Conservation (phyloP, 371 early-diverging fungal species). For the Syncephalastrum monosporum region DNA sequence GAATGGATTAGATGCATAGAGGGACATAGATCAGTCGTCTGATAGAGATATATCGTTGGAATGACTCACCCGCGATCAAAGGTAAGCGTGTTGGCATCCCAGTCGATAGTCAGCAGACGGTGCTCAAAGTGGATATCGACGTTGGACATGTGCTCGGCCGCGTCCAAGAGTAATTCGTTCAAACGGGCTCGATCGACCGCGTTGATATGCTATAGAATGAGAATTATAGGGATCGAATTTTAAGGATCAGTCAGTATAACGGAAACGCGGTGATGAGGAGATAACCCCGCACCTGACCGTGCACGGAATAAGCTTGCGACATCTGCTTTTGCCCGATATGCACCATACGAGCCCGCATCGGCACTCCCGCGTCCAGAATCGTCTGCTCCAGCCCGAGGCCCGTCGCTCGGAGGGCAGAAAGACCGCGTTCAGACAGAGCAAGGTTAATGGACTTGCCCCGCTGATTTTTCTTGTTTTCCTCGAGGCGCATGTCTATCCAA, state of each 20-base stretch:
- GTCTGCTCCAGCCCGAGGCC: slow-evolving; percentile 63
- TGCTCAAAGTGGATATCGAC: slow-evolving; percentile 72
- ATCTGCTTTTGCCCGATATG: slow-evolving; percentile 65
- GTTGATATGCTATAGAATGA: slow-evolving; percentile 75
- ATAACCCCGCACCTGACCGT: slow-evolving; percentile 67
- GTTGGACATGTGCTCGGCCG: slow-evolving; percentile 61
- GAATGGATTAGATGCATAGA: no score
- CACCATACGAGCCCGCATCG: slow-evolving; percentile 95
- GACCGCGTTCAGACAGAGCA: slow-evolving; percentile 89
- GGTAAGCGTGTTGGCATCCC: slow-evolving; percentile 52
- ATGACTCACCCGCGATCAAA: slow-evolving; percentile 15
- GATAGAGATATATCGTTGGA: neutral
- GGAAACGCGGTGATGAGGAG: neutral
- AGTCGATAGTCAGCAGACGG: slow-evolving; percentile 56
- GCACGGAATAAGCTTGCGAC: slow-evolving; percentile 86
- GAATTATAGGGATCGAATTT: no score
- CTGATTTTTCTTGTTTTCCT: slow-evolving; percentile 54
- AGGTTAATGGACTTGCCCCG: slow-evolving; percentile 90
- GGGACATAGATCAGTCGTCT: no score
- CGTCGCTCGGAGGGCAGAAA: slow-evolving; percentile 77
- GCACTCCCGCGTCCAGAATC: slow-evolving; percentile 74
- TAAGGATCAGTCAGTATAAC: neutral
- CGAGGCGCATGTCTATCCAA: slow-evolving; percentile 64
- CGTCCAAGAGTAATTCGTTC: slow-evolving; percentile 78
- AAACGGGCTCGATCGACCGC: slow-evolving; percentile 87